Evolutionary conservation across 2,329 filamentous ascomycete genomes (phyloP).

Genomic region (Verticillium nubilum): DNA sequence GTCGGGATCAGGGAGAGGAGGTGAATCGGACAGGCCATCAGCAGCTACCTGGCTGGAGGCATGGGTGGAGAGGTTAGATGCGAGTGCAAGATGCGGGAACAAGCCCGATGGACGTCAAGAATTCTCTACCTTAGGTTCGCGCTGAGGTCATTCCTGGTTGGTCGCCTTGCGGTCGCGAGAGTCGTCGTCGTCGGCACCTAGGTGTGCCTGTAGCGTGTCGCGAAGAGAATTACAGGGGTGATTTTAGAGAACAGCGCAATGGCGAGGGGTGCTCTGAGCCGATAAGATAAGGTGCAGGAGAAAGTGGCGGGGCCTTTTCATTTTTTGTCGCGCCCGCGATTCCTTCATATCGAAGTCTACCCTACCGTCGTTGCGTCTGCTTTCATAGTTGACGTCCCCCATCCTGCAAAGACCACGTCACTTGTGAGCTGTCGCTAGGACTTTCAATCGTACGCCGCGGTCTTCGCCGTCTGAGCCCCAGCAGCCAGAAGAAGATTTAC

Average conservation of each 20-base stretch:
- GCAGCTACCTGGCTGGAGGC: not conserved
- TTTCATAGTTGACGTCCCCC: not conserved
- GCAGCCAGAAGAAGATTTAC: not conserved
- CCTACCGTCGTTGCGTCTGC: not conserved
- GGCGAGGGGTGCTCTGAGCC: not conserved
- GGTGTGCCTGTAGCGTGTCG: not conserved
- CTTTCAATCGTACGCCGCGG: not conserved
- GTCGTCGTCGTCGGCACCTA: not conserved
- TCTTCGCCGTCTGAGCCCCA: not conserved
- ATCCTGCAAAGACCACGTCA: slow-evolving; percentile 1
- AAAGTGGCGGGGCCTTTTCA: not conserved
- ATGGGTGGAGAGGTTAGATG: not conserved
- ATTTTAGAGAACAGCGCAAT: not conserved
- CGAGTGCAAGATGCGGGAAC: not conserved
- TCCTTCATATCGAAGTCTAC: not conserved
- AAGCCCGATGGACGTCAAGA: not conserved
- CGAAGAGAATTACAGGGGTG: not conserved
- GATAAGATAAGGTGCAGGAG: slow-evolving; percentile 1
- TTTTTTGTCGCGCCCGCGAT: not conserved
- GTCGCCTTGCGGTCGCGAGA: not conserved
- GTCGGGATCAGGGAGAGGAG: not conserved
- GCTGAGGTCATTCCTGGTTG: slow-evolving; percentile 1
- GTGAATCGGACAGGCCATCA: not conserved
- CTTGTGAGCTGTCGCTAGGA: not conserved
- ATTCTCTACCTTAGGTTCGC: not conserved